phyloP scores from a whole-genome alignment of 257 asterid genomes.

The Solanum neorickii region DNA sequence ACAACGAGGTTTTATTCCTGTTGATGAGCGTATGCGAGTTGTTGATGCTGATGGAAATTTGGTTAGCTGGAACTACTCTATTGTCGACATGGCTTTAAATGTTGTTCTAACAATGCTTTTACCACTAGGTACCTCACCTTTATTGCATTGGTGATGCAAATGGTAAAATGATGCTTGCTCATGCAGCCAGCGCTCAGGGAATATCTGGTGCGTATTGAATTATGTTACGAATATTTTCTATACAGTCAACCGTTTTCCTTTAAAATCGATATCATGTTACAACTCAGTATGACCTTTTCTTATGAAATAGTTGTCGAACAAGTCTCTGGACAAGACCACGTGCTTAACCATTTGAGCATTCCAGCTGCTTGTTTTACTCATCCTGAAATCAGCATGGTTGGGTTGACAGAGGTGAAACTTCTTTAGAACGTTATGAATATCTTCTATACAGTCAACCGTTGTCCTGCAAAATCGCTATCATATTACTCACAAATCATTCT shows the following conservation, averaged over 20 bases:
- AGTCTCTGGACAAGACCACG: constrained; percentile 78
- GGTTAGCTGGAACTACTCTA: constrained; percentile 30
- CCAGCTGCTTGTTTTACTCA: constrained; percentile 99
- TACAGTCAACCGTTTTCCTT: background rate
- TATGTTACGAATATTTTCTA: background rate
- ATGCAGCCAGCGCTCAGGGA: constrained; percentile 99
- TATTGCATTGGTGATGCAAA: constrained; percentile 99
- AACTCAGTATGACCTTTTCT: constrained; percentile 12
- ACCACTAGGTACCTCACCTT: constrained; percentile 76
- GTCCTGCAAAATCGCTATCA: too few relatives aligned
- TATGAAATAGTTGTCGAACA: constrained; percentile 72
- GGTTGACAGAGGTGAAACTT: constrained; percentile 71
- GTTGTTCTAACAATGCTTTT: background rate
- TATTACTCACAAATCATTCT: background rate
- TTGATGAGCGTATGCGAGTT: constrained; percentile 94
- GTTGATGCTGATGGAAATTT: constrained; percentile 73
- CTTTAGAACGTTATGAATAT: too few relatives aligned
- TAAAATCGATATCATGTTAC: background rate
- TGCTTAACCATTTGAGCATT: constrained; percentile 80
- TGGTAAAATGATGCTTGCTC: constrained; percentile 99
- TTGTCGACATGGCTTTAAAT: background rate
- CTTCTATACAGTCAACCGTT: too few relatives aligned
- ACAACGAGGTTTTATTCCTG: constrained; percentile 84
- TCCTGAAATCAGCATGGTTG: constrained; percentile 99
- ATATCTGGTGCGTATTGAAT: constrained; percentile 34